Percentiles rank a stretch among this genome's conserved stretches.
These are phyloP conservation scores for Ascomycota sp. DNA, from an alignment of 2,329 filamentous ascomycete genomes.

Conservation along the genomic window DNA sequence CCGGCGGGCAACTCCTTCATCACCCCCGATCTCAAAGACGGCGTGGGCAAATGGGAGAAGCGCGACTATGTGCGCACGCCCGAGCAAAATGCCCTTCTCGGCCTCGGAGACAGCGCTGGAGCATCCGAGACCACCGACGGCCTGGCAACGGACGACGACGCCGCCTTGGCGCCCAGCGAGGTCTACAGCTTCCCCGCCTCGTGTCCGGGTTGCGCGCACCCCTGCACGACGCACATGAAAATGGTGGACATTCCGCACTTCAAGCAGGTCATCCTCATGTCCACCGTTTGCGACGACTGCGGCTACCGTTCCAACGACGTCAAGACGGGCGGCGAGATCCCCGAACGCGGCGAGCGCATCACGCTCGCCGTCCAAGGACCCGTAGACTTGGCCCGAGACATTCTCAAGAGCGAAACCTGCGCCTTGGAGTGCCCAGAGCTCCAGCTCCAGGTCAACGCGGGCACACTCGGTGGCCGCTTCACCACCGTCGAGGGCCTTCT, in stretches of 20 bases:
- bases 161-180: constrained; percentile 80
- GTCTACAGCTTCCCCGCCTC: constrained; percentile 81
- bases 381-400: constrained; percentile 69
- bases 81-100: constrained; percentile 71
- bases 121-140: constrained; percentile 31
- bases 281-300: constrained; percentile 73
- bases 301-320: constrained; percentile 92
- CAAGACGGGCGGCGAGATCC: constrained; percentile 86
- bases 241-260: constrained; percentile 97
- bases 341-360: constrained; percentile 65
- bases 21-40: constrained; percentile 58
- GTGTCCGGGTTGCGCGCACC: constrained; percentile 73
- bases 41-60: constrained; percentile 72
- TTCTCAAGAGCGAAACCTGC: constrained; percentile 89
- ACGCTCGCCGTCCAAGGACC: constrained; percentile 45
- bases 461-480: constrained; percentile 85
- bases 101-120: constrained; percentile 43
- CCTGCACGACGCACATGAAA: constrained; percentile 88
- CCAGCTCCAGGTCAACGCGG: constrained; percentile 67
- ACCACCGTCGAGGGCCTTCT: constrained; percentile 89
- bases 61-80: constrained; percentile 61
- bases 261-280: constrained; percentile 92
- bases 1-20: constrained; percentile 93
- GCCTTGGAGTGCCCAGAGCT: constrained; percentile 71
- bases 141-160: constrained; percentile 31